Evolutionary conservation across 768 basidiomycete species (phyloP).

Genomic region (Dentipellis fragilis): DNA sequence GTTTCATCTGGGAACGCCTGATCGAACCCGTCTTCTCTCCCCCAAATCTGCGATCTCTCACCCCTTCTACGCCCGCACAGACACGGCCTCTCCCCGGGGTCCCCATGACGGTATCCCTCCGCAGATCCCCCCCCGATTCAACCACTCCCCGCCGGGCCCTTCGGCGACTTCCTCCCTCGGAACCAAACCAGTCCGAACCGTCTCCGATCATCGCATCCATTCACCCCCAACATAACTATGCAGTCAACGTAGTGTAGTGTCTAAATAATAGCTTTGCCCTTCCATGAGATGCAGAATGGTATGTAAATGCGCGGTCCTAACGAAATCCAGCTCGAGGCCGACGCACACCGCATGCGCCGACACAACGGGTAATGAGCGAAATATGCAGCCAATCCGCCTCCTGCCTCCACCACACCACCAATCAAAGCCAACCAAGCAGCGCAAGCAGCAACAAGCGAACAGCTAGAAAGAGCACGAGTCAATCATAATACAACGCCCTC

Average conservation of each 20-base stretch:
- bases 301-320: slow-evolving; percentile 10
- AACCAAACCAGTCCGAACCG: background rate
- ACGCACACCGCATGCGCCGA: too few species aligned
- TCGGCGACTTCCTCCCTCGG: background rate
- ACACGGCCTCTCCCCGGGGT: slow-evolving; percentile 4
- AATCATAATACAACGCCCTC: background rate
- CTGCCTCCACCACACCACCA: background rate
- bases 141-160: background rate
- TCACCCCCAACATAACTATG: background rate
- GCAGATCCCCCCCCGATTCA: background rate
- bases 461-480: background rate
- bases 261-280: slow-evolving; percentile 10
- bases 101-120: background rate
- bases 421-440: background rate
- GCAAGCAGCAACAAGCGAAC: background rate
- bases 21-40: slow-evolving; percentile 15
- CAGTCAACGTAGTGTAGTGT: background rate
- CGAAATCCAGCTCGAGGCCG: slow-evolving; percentile 1
- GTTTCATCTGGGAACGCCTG: slow-evolving; percentile 12
- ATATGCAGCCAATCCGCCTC: background rate
- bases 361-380: slow-evolving; percentile 8
- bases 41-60: slow-evolving; percentile 15
- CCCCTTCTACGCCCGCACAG: slow-evolving; percentile 5
- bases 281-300: slow-evolving; percentile 13
- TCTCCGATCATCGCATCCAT: background rate